Percentiles rank a stretch among this genome's conserved stretches.
Conservation (phyloP, 23 red algal species). For the Gracilaria caudata region DNA sequence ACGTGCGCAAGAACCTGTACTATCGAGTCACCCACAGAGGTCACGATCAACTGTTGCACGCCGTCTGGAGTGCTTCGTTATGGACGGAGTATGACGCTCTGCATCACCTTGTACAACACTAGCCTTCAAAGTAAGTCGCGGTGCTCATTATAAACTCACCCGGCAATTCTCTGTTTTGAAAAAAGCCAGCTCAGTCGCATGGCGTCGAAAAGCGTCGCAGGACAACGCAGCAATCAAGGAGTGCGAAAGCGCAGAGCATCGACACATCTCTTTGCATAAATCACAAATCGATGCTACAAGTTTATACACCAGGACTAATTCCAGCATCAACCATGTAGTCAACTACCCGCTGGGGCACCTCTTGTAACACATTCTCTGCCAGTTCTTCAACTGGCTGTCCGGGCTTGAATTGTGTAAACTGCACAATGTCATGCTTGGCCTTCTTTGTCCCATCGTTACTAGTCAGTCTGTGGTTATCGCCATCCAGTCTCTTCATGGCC, state of each 20-base stretch:
- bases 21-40: constrained; percentile 32
- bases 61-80: constrained; percentile 29
- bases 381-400: constrained; percentile 36
- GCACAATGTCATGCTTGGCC: constrained; percentile 73
- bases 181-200: neutral
- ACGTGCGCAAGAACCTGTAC: constrained; percentile 54
- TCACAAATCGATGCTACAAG: neutral
- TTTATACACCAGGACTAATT: constrained; percentile 39
- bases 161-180: neutral
- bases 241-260: neutral
- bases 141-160: neutral
- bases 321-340: constrained; percentile 70
- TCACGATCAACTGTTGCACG: neutral
- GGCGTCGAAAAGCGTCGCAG: neutral
- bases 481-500: constrained; percentile 69
- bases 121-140: neutral
- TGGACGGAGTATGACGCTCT: constrained; percentile 23
- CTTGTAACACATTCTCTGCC: constrained; percentile 60
- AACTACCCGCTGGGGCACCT: constrained; percentile 64
- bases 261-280: constrained; percentile 1
- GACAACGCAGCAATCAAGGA: neutral
- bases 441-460: constrained; percentile 30
- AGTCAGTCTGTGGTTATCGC: constrained; percentile 36
- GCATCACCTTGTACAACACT: neutral
- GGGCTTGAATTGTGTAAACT: constrained; percentile 60